Evolutionary conservation across 1,284 basidiomycete genomes (phyloP).

Genomic region (Ceraceosorus guamensis): DNA sequence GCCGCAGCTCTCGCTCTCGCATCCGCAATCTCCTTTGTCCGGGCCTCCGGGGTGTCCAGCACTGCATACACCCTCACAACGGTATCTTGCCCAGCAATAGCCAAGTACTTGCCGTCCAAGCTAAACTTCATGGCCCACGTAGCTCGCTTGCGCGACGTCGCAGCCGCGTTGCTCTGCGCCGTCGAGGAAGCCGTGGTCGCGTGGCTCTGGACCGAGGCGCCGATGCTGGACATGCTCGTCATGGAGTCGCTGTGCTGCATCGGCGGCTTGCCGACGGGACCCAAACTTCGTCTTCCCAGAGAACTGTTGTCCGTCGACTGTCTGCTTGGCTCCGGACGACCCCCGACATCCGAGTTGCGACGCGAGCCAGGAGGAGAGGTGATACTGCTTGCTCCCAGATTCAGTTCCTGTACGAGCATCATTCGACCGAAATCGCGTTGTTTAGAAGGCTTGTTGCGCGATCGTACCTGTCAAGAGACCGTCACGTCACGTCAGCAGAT

Average conservation of each 20-base stretch:
- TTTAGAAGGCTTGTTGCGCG: constrained; percentile 18
- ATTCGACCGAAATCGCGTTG: constrained; percentile 32
- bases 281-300: constrained; percentile 5
- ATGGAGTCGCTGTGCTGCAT: constrained; percentile 4
- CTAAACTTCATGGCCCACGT: constrained; percentile 48
- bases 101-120: constrained; percentile 45
- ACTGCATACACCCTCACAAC: constrained; percentile 41
- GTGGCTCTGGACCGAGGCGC: constrained; percentile 8
- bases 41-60: constrained; percentile 15
- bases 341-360: neutral
- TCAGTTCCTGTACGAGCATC: constrained; percentile 47
- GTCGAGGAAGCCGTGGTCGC: constrained; percentile 1
- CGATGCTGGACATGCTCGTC: constrained; percentile 7
- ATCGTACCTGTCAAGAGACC: constrained; percentile 10
- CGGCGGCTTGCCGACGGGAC: constrained; percentile 11
- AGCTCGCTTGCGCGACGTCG: constrained; percentile 35
- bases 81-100: constrained; percentile 47
- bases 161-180: neutral
- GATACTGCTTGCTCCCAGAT: constrained; percentile 4
- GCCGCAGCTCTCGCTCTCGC: constrained; percentile 4
- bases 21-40: constrained; percentile 12
- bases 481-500: neutral
- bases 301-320: constrained; percentile 4
- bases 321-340: constrained; percentile 6
- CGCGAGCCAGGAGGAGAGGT: neutral